phyloP scores from a whole-genome alignment of 2,329 filamentous ascomycete genomes.

The Phyllachora maydis region DNA sequence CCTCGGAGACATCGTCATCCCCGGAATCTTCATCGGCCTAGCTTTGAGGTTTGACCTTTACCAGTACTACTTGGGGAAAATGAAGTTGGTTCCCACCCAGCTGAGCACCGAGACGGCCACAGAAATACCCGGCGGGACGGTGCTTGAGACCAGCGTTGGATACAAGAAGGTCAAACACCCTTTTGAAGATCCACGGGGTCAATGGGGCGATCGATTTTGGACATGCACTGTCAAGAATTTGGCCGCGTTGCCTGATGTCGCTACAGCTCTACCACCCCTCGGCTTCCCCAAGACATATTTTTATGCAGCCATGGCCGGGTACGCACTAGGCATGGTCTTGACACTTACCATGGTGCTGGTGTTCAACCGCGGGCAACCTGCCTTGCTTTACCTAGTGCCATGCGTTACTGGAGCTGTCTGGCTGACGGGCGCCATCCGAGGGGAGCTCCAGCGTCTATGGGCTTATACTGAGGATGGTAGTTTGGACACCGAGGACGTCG shows the following conservation, averaged over 20 bases:
- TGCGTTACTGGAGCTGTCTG: slow-evolving; percentile 59
- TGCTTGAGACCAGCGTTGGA: slow-evolving; percentile 13
- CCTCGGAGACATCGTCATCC: slow-evolving; percentile 82
- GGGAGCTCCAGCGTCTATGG: slow-evolving; percentile 62
- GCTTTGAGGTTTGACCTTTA: slow-evolving; percentile 85
- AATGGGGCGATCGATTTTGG: slow-evolving; percentile 79
- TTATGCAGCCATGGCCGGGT: slow-evolving; percentile 53
- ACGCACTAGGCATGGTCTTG: slow-evolving; percentile 53
- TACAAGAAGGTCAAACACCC: slow-evolving; percentile 25
- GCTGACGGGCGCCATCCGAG: slow-evolving; percentile 47
- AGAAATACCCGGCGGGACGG: slow-evolving; percentile 11
- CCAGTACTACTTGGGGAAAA: slow-evolving; percentile 54
- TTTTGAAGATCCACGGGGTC: slow-evolving; percentile 40
- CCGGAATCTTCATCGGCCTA: slow-evolving; percentile 74
- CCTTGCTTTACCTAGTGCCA: slow-evolving; percentile 80
- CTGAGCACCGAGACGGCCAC: slow-evolving; percentile 11
- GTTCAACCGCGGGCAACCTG: slow-evolving; percentile 69
- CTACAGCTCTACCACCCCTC: slow-evolving; percentile 16
- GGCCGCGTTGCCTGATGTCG: slow-evolving; percentile 9
- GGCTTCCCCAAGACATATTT: slow-evolving; percentile 76
- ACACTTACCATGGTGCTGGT: slow-evolving; percentile 62
- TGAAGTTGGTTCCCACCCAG: slow-evolving; percentile 22
- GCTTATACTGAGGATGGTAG: slow-evolving; percentile 55
- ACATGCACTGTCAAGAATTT: slow-evolving; percentile 17
- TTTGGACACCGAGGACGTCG: slow-evolving; percentile 29